A percentile compares a stretch with the other conserved stretches of the same genome.
phyloP scores from a whole-genome alignment of 1,139 yeast genomes.

The Debaryomyces sp. region DNA sequence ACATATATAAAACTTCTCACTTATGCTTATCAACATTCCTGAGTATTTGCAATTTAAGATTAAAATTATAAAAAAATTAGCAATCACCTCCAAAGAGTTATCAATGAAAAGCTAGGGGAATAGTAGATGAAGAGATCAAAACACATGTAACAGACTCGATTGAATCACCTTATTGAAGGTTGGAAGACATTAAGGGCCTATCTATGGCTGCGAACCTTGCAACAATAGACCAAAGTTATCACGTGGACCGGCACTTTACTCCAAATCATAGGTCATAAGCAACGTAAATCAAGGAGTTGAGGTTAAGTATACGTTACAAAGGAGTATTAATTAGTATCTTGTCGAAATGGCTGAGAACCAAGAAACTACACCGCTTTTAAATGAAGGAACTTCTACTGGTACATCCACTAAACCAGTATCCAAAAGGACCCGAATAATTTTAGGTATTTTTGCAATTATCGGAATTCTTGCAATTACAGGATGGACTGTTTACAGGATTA shows the following conservation, averaged over 20 bases:
- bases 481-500: constrained; percentile 1
- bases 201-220: not conserved
- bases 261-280: not conserved
- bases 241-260: not conserved
- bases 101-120: too few species aligned
- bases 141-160: not conserved
- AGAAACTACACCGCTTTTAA: constrained; percentile 3
- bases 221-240: not conserved
- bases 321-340: not conserved
- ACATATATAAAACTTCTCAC: too few species aligned
- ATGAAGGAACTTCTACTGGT: not conserved
- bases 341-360: not conserved
- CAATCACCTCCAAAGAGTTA: too few species aligned
- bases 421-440: not conserved
- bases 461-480: constrained; percentile 1
- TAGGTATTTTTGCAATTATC: constrained; percentile 2
- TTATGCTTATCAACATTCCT: too few species aligned
- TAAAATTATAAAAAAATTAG: too few species aligned
- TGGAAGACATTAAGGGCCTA: not conserved
- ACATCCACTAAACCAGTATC: not conserved
- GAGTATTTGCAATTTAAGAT: too few species aligned
- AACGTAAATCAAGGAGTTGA: not conserved
- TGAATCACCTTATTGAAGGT: not conserved
- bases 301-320: not conserved
- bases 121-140: too few species aligned